Base-by-base conservation (phyloP, 2,329 filamentous ascomycete species). In the Cadophora sp. region DNA sequence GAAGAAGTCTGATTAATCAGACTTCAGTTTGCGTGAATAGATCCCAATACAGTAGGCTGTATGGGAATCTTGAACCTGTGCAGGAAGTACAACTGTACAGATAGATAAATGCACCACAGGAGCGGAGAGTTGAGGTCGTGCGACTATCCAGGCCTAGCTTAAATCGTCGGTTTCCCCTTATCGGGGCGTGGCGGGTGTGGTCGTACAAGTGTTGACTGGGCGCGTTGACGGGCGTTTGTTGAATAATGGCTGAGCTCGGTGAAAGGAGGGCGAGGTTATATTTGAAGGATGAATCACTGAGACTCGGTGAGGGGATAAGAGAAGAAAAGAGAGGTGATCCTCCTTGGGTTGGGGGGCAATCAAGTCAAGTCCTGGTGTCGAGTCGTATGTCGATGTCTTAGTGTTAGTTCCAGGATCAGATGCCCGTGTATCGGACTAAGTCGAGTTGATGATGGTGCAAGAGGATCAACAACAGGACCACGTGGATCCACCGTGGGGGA, bases 151-250 rank as follows among this genome's bases (percentile, higher is more conserved):
- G 27, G 27, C 27, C 27, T 24, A 41, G 50, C 50, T 53, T 53
- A 24, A n/a, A 43, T 43, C 55, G 41, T 58, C 33, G n/a, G 36
- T n/a, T 58, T 58, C 55, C 55, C 55, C 55, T 58, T 58, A 24
- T 58, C 55, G 20, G 55, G 33, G 55, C 27, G 27, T 30, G 24
- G 50, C 36, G 20, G 45, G 45, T 16, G 30, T 22, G 53, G 55
- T 58, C 13, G 55, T 58, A 43, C 36, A 41, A 41, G 20, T 58
- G 55, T 24, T 58, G 33, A 58, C 55, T 58, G 39, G 55, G 55
- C 55, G 45, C 24, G 27, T 13, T 39, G n/a, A 48, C 24, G 53
- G 53, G 55, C 55, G 55, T 58, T 16, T 13, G 55, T 14, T 39
- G n/a, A 20, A 27, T 43, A 4, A n/a, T 53, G 8, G 18, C 27